Percentiles rank a stretch among this genome's conserved stretches.
These are phyloP conservation scores for Tuctoria greenei DNA, from an alignment of 176 grass and related monocot species.

Conservation along the genomic window DNA sequence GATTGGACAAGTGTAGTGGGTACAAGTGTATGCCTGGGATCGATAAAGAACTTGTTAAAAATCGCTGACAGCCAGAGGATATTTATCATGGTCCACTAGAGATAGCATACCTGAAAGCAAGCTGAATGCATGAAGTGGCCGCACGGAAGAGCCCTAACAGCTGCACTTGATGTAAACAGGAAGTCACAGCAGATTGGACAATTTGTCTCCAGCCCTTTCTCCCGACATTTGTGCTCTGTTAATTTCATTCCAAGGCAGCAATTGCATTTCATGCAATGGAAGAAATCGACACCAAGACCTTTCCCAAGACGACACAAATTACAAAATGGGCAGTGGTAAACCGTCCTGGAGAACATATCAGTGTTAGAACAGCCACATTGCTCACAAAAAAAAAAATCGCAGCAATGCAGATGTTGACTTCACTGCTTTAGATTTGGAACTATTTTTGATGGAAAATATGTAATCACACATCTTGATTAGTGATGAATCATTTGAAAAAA, in stretches of 20 bases:
- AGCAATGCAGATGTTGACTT: slow-evolving; percentile 30
- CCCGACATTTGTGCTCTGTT: slow-evolving; percentile 87
- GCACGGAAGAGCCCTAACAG: slow-evolving; percentile 86
- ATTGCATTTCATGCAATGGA: slow-evolving; percentile 99
- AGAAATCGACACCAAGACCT: slow-evolving; percentile 95
- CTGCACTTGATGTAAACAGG: slow-evolving; percentile 92
- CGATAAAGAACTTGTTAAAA: slow-evolving; percentile 27
- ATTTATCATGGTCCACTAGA: slow-evolving; percentile 17
- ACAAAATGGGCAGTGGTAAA: slow-evolving; percentile 97
- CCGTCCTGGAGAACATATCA: slow-evolving; percentile 57
- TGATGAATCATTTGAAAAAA: not conserved
- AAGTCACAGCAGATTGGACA: slow-evolving; percentile 99
- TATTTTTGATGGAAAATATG: not conserved
- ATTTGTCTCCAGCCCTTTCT: slow-evolving; percentile 95
- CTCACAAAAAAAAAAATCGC: not conserved
- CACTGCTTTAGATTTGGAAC: slow-evolving; percentile 2
- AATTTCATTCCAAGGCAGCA: slow-evolving; percentile 97
- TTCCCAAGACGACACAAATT: slow-evolving; percentile 96
- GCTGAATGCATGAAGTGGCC: slow-evolving; percentile 99
- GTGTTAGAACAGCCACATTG: slow-evolving; percentile 37
- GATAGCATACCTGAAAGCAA: slow-evolving; percentile 86
- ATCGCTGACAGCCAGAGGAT: slow-evolving; percentile 7
- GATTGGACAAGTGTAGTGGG: slow-evolving; percentile 97
- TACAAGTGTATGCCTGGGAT: slow-evolving; percentile 93
- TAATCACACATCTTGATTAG: not conserved